These are phyloP conservation scores for Tetrapyrgos nigripes DNA, from an alignment of 1,284 basidiomycete species.

Conservation along the genomic window DNA sequence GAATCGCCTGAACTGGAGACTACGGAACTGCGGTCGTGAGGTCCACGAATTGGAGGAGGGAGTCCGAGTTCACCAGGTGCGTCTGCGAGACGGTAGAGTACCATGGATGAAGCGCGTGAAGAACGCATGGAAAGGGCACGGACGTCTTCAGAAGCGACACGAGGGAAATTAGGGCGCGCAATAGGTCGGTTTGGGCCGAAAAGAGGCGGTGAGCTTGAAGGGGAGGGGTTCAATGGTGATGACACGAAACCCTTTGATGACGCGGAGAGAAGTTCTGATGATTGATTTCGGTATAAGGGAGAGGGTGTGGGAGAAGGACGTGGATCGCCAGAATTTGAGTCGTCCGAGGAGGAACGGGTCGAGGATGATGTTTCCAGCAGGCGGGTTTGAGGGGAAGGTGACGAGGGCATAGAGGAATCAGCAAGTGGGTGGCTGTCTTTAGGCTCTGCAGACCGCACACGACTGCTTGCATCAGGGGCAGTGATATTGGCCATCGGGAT, in stretches of 20 bases:
- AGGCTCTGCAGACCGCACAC: neutral
- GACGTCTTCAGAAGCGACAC: neutral
- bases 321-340: neutral
- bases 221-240: neutral
- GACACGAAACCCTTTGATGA: neutral
- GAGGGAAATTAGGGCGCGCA: neutral
- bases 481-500: neutral
- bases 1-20: slow-evolving; percentile 13
- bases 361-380: neutral
- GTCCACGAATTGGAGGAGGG: neutral
- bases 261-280: neutral
- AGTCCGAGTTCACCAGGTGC: neutral
- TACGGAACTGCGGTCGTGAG: slow-evolving; percentile 20
- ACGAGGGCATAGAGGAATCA: neutral
- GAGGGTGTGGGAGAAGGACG: neutral
- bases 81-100: slow-evolving; percentile 6
- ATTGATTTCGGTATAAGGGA: neutral
- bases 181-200: neutral
- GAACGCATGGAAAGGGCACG: neutral
- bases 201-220: neutral
- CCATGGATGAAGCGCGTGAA: slow-evolving; percentile 5
- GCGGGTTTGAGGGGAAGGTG: neutral
- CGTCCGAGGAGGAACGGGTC: neutral
- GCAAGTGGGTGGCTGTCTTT: neutral
- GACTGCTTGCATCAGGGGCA: neutral